phyloP scores from a whole-genome alignment of 108 stramenopile species.

The Schizochytrium sp. region DNA sequence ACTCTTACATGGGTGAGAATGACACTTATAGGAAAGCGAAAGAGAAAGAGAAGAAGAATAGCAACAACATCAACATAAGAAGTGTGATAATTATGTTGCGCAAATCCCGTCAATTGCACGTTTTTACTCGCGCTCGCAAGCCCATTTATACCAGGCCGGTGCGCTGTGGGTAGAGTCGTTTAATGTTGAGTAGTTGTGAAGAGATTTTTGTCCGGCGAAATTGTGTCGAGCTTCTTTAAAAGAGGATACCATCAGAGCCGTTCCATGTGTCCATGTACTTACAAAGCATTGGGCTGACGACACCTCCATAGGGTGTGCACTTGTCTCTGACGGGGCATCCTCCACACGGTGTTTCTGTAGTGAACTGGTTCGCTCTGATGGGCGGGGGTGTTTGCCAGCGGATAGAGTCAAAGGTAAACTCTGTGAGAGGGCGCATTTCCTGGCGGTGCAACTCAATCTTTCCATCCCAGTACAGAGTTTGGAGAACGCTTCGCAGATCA shows the following conservation, averaged over 20 bases:
- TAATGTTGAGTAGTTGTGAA: too few species aligned
- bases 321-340: slow-evolving; percentile 16
- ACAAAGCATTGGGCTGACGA: slow-evolving; percentile 20
- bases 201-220: too few species aligned
- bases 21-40: too few species aligned
- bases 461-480: not conserved
- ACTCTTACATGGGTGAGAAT: too few species aligned
- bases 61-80: too few species aligned
- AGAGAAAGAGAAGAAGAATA: too few species aligned
- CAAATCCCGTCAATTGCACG: too few species aligned
- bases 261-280: slow-evolving; percentile 60
- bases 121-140: too few species aligned
- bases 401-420: not conserved
- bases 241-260: slow-evolving; percentile 34
- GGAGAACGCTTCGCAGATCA: not conserved
- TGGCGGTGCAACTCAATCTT: not conserved
- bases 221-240: not conserved
- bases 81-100: too few species aligned
- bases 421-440: not conserved
- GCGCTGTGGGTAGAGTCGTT: too few species aligned
- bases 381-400: slow-evolving; percentile 1
- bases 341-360: slow-evolving; percentile 46
- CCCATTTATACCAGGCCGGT: too few species aligned
- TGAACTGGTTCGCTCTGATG: not conserved
- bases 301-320: slow-evolving; percentile 53